phyloP scores from a whole-genome alignment of 2,329 filamentous ascomycete genomes.

The Penicillium sclerotigenum region DNA sequence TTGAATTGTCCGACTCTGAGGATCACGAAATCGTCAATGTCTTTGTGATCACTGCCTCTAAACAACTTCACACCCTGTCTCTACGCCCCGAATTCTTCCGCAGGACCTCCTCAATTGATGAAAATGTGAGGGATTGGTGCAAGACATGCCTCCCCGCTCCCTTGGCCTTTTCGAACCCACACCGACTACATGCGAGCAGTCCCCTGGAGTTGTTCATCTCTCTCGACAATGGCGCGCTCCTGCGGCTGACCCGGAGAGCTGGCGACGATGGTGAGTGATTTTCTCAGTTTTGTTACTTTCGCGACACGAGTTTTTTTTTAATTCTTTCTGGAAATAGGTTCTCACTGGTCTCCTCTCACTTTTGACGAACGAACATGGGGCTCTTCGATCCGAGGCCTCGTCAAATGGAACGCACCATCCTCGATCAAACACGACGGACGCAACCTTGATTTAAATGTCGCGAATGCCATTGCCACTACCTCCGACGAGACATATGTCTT shows the following conservation, averaged over 20 bases:
- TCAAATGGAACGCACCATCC: slow-evolving; percentile 45
- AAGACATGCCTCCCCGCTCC: slow-evolving; percentile 71
- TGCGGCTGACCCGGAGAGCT: slow-evolving; percentile 66
- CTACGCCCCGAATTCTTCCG: slow-evolving; percentile 79
- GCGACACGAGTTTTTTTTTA: slow-evolving; percentile 9
- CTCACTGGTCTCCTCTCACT: slow-evolving; percentile 46
- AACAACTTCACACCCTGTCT: slow-evolving; percentile 78
- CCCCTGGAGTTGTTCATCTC: slow-evolving; percentile 74
- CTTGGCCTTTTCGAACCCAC: slow-evolving; percentile 73
- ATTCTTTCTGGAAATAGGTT: slow-evolving; percentile 29
- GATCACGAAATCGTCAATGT: slow-evolving; percentile 75
- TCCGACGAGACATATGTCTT: slow-evolving; percentile 57
- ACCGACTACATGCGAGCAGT: slow-evolving; percentile 72
- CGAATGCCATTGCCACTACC: slow-evolving; percentile 45
- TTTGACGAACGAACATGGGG: slow-evolving; percentile 51
- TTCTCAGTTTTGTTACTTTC: neutral
- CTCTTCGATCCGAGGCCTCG: slow-evolving; percentile 47
- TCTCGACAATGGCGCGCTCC: slow-evolving; percentile 46
- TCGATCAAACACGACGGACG: slow-evolving; percentile 43
- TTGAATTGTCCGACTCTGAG: slow-evolving; percentile 76
- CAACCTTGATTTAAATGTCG: slow-evolving; percentile 42
- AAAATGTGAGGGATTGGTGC: slow-evolving; percentile 71
- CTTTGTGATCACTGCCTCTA: slow-evolving; percentile 75
- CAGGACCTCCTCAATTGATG: slow-evolving; percentile 65
- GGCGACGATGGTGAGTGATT: slow-evolving; percentile 48